A percentile compares a stretch with the other conserved stretches of the same genome.
These are phyloP conservation scores for Rhododendron molle DNA, from an alignment of 148 eudicot species.

Conservation along the genomic window DNA sequence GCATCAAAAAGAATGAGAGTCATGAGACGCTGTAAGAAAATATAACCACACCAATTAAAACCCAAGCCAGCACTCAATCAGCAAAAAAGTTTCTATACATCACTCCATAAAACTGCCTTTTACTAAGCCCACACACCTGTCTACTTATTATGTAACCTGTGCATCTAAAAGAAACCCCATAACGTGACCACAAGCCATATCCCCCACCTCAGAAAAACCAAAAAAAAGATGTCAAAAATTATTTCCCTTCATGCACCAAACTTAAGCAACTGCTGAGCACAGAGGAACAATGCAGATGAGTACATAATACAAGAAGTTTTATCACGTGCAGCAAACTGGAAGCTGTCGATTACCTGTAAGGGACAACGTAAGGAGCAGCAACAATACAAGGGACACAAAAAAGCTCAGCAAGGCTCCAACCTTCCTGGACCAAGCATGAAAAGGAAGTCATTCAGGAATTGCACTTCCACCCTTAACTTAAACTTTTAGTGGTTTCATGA, in stretches of 20 bases:
- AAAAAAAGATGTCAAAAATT: neutral
- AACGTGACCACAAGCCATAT: neutral
- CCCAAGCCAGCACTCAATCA: neutral
- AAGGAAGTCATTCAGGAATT: neutral
- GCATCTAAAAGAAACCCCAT: neutral
- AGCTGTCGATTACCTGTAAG: slow-evolving; percentile 46
- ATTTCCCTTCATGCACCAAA: neutral
- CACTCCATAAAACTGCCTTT: neutral
- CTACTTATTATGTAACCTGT: neutral
- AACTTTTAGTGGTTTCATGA: neutral
- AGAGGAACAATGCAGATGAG: neutral
- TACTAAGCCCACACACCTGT: neutral
- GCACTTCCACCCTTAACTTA: neutral
- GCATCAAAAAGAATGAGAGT: neutral
- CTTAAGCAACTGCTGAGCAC: slow-evolving; percentile 1
- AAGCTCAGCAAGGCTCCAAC: slow-evolving; percentile 93
- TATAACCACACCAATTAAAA: neutral
- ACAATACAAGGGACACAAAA: slow-evolving; percentile 69
- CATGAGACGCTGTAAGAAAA: neutral
- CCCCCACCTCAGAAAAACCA: neutral
- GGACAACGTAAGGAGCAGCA: slow-evolving; percentile 90
- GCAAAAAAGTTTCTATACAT: neutral
- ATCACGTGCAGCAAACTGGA: neutral
- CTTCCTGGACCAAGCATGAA: slow-evolving; percentile 53
- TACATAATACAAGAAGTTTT: neutral